Base-by-base conservation (phyloP, 2,329 filamentous ascomycete genomes). In the Diaporthe helianthi region DNA sequence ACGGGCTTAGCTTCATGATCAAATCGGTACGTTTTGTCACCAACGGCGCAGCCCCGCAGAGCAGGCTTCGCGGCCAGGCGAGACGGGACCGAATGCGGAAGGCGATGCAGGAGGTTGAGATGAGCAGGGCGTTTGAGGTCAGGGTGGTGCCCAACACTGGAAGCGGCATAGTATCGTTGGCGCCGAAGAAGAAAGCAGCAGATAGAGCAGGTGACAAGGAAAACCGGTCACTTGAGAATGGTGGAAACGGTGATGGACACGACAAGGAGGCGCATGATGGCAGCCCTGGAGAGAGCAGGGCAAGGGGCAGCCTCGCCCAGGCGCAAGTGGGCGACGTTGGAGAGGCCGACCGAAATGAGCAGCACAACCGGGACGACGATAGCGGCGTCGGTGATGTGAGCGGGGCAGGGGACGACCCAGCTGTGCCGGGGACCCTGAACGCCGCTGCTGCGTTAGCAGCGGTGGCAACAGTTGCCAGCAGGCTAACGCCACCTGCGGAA, bases 1-100 rank as follows among this genome's bases (percentile, higher is more conserved):
- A 97, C 74, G 94, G 94, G 3, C 87, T 97, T 78, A 97, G 94
- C 78, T 98, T 93, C 80, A 93, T 92, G 85, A 88, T 99, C 58
- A 85, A 90, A 71, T 89, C 89, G 65, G 87, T 97, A 13, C 89
- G 93, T 65, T 98, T 94, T 90, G 92, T 98, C 0, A 90, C 93
- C 72, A 86, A 89, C 72, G 94, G 96, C 15, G 91, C 87, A 0
- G 85, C 84, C 72, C 86, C 81, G 68, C 86, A 88, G 75, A 84
- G 84, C 33, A 79, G 87, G 55, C 81, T 89, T 2, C 81, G 86
- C 4, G 87, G 87, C 63, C 86, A 86, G 74, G 87, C 80, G 1
- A 80, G 86, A 5, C 79, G 87, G 13, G 86, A 89, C 73, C 81
- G 87, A 51, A 89, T 89, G 76, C 81, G 85, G 41, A 85, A 84